Percentiles rank a stretch among this genome's conserved stretches.
phyloP scores from a whole-genome alignment of 1,284 basidiomycete species.

The Baeospora myosura region DNA sequence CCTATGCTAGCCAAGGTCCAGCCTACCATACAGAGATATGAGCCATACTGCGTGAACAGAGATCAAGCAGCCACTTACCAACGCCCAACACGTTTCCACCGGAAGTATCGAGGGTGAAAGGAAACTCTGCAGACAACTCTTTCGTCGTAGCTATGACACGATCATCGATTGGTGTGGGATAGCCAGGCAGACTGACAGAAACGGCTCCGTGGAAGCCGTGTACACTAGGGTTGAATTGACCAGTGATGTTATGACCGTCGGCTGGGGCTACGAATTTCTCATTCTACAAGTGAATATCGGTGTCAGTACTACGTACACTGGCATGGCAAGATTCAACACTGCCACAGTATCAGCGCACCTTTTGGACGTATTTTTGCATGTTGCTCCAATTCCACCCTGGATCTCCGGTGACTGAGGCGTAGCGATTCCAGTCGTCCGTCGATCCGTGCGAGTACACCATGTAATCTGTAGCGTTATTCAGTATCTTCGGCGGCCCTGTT shows the following conservation, averaged over 20 bases:
- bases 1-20: neutral
- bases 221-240: slow-evolving; percentile 10
- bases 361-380: slow-evolving; percentile 28
- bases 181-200: slow-evolving; percentile 9
- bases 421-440: slow-evolving; percentile 31
- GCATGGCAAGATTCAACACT: neutral
- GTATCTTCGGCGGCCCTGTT: neutral
- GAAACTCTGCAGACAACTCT: slow-evolving; percentile 11
- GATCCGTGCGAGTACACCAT: slow-evolving; percentile 35
- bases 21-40: too few relatives aligned
- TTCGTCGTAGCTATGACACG: slow-evolving; percentile 10
- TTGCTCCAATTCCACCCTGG: slow-evolving; percentile 33
- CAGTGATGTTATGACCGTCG: slow-evolving; percentile 7
- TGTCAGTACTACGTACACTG: neutral
- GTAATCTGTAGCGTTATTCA: slow-evolving; percentile 21
- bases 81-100: slow-evolving; percentile 15
- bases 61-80: too few relatives aligned
- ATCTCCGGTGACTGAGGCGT: slow-evolving; percentile 29
- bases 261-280: slow-evolving; percentile 7
- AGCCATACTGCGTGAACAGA: too few relatives aligned
- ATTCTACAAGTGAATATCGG: too few relatives aligned
- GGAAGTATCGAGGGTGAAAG: slow-evolving; percentile 16
- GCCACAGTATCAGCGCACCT: slow-evolving; percentile 17
- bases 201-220: slow-evolving; percentile 12
- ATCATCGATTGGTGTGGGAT: slow-evolving; percentile 7